phyloP scores from a whole-genome alignment of 495 filamentous ascomycete species.

The Neurospora sp. region DNA sequence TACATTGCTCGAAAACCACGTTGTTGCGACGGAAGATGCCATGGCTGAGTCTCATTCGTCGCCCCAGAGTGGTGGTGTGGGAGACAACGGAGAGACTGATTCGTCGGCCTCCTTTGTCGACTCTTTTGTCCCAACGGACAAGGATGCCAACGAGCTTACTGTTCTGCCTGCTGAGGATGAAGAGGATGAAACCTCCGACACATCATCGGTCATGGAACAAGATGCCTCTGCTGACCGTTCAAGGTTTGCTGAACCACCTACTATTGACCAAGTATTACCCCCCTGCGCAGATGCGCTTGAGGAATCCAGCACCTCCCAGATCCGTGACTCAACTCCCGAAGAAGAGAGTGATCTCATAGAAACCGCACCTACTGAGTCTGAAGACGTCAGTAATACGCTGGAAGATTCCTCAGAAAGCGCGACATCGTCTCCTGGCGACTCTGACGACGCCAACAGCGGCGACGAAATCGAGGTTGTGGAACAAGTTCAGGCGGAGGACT shows the following conservation, averaged over 20 bases:
- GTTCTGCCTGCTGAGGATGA: background rate
- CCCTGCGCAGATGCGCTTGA: background rate
- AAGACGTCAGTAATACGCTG: background rate
- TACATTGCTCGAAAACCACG: background rate
- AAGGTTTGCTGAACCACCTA: background rate
- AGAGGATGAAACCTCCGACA: background rate
- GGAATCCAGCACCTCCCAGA: background rate
- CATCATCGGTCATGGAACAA: background rate
- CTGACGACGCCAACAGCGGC: background rate
- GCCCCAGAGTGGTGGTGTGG: background rate
- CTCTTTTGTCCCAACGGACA: background rate
- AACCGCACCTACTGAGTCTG: background rate
- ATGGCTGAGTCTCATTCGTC: background rate
- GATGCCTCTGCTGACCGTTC: background rate
- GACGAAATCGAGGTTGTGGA: slow-evolving; percentile 4
- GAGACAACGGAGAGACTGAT: background rate
- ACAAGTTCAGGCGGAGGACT: slow-evolving; percentile 9
- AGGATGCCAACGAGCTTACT: background rate
- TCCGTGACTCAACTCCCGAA: background rate
- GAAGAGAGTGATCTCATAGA: background rate
- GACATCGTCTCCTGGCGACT: background rate
- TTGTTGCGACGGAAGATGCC: background rate
- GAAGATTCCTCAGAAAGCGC: background rate
- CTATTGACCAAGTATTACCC: background rate
- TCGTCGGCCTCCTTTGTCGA: background rate